Base-by-base conservation (phyloP, 768 basidiomycete genomes). In the Tylopilus subfusipes region DNA sequence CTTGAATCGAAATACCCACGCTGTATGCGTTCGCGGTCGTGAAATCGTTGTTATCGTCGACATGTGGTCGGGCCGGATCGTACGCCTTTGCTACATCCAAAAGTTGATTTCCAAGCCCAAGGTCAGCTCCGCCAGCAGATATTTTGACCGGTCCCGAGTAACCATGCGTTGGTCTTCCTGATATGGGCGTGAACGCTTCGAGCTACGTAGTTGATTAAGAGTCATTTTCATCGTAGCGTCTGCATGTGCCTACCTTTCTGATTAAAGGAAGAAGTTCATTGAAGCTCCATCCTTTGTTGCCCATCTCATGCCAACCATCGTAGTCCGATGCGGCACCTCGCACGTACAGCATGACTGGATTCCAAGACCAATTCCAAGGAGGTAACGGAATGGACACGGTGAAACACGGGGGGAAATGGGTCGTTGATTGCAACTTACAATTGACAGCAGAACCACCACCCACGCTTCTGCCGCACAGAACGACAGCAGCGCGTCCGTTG, bases 381-480 rank as follows among this genome's bases (percentile, higher is more conserved):
- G n/a, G n/a, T n/a, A n/a, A n/a, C n/a, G n/a, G n/a, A n/a, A n/a
- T 16, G 12, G 6, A 16, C 13, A 14, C 16, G 33, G 16, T 14
- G 14, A 34, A 27, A 34, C 13, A 18, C 6, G 13, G 13, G 33
- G 2, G 16, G 14, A 18, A 34, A 34, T 34, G 33, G 14, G 12
- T 34, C 8, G 39, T 4, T 16, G 16, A 5, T 14, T 9, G 25
- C 8, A 3, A 61, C 76, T 48, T 45, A 83, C 84, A 82, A 57
- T 86, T 87, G 18, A 86, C 76, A 50, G 73, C 70, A 0, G 83
- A 84, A 0, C 84, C 85, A 6, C 86, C 86, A 4, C 86, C 85
- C 7, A 88, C 60, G 38, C 76, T 78, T 49, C 78, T 73, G 0
- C 80, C 84, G 25, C 70, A 63, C 0, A 76, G 73, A 6, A 83